Conservation (phyloP, 2,329 filamentous ascomycete species). For the Paradendryphiella salina region DNA sequence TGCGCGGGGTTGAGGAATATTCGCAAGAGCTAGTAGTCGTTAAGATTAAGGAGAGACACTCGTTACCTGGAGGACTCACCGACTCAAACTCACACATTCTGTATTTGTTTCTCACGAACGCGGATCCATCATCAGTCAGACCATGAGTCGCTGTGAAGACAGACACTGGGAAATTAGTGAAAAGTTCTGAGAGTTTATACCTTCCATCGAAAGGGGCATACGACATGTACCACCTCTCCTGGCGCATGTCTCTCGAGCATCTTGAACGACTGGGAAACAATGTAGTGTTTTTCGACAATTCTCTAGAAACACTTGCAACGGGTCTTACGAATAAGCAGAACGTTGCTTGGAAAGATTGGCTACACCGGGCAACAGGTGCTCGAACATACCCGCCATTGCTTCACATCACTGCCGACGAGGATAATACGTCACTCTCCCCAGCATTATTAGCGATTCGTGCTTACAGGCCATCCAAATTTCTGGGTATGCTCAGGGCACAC, state of each 20-base stretch:
- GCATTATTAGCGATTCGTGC: slow-evolving; percentile 3
- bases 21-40: slow-evolving; percentile 11
- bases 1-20: slow-evolving; percentile 24
- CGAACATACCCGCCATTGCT: neutral
- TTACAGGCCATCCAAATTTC: slow-evolving; percentile 9
- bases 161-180: neutral
- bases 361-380: no score
- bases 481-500: slow-evolving; percentile 19
- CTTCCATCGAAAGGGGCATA: slow-evolving; percentile 17
- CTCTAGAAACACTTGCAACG: no score
- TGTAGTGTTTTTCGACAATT: no score
- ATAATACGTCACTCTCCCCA: slow-evolving; percentile 5
- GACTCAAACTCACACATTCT: neutral
- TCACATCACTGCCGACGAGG: neutral
- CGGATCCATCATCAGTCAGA: neutral
- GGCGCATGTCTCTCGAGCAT: no score
- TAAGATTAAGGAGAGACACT: slow-evolving; percentile 7
- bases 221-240: slow-evolving; percentile 18
- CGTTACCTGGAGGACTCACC: neutral
- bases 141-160: slow-evolving; percentile 11
- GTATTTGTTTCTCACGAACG: slow-evolving; percentile 20
- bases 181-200: slow-evolving; percentile 5
- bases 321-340: no score
- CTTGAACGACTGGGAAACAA: no score
- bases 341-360: no score